Percentiles rank a stretch among this genome's conserved stretches.
These are phyloP conservation scores for Emericellopsis terricola DNA, from an alignment of 495 filamentous ascomycete genomes.

Conservation along the genomic window DNA sequence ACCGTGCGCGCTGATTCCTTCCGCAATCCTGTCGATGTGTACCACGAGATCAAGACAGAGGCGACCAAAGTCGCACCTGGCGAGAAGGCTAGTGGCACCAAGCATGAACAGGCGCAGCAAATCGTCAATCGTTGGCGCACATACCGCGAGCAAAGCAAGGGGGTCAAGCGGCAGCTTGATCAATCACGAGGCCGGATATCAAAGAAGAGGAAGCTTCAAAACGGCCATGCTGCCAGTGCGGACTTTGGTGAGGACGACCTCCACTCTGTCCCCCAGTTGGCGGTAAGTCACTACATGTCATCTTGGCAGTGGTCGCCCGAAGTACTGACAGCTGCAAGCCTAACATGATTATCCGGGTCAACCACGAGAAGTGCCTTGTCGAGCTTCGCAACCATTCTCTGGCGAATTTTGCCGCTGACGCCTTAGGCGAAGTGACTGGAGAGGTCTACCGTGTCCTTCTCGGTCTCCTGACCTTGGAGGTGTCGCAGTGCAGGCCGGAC, in stretches of 20 bases:
- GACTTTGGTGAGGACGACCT: constrained; percentile 16
- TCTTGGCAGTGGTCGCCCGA: background rate
- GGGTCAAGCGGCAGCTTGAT: constrained; percentile 30
- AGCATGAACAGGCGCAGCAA: constrained; percentile 30
- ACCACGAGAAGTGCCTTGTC: constrained; percentile 71
- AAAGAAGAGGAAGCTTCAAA: constrained; percentile 29
- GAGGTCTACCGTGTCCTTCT: constrained; percentile 63
- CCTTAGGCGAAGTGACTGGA: constrained; percentile 43
- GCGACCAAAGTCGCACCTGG: constrained; percentile 17
- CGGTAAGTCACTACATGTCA: constrained; percentile 16
- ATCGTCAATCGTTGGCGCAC: constrained; percentile 35
- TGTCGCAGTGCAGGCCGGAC: constrained; percentile 44
- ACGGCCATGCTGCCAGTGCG: constrained; percentile 8
- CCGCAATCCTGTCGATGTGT: constrained; percentile 19
- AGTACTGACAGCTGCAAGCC: constrained; percentile 9
- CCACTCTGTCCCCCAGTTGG: constrained; percentile 18
- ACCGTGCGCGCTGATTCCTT: constrained; percentile 18
- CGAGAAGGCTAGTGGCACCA: constrained; percentile 37
- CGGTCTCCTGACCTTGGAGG: constrained; percentile 44
- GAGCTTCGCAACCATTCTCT: constrained; percentile 64
- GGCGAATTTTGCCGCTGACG: constrained; percentile 37
- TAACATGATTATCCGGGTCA: constrained; percentile 55
- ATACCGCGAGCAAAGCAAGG: constrained; percentile 23
- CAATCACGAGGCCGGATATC: constrained; percentile 15
- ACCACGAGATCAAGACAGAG: constrained; percentile 20